phyloP scores from a whole-genome alignment of 352 stramenopile genomes.

The Globisporangium viniferum region DNA sequence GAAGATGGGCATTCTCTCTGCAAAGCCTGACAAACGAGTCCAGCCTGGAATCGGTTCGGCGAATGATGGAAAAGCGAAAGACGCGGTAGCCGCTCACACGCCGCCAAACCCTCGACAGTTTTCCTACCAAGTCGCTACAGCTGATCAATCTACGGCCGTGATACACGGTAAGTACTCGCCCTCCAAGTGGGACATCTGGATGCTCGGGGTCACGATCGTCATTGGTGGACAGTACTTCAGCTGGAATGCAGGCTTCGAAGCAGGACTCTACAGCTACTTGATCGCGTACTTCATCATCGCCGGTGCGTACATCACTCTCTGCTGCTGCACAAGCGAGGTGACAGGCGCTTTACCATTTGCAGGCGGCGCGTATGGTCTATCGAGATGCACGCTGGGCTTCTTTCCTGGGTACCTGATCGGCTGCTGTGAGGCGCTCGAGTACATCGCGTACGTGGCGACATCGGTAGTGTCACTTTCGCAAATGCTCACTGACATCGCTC shows the following conservation, averaged over 20 bases:
- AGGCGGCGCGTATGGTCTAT: conserved; percentile 14
- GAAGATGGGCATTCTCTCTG: too few species aligned
- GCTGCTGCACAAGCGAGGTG: conserved; percentile 28
- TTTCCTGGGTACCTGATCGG: conserved; percentile 23
- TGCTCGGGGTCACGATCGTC: conserved; percentile 31
- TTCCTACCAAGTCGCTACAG: neutral
- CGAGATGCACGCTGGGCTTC: conserved; percentile 16
- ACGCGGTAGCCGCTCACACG: neutral
- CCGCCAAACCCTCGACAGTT: neutral
- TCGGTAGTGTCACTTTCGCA: conserved; percentile 17
- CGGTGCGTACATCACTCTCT: conserved; percentile 23
- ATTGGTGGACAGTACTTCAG: conserved; percentile 34
- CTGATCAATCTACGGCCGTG: neutral
- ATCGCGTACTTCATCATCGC: conserved; percentile 22
- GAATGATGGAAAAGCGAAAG: too few species aligned
- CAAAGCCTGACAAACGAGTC: too few species aligned
- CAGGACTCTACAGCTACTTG: conserved; percentile 21
- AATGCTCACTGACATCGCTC: too few species aligned
- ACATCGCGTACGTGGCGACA: conserved; percentile 39
- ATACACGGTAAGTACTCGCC: neutral
- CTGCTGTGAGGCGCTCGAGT: conserved; percentile 41
- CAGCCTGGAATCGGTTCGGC: too few species aligned
- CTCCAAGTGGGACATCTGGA: conserved; percentile 39
- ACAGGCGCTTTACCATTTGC: conserved; percentile 30
- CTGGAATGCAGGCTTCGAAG: conserved; percentile 26